Evolutionary conservation across 768 basidiomycete species (phyloP).

Genomic region (Amanita exitialis): DNA sequence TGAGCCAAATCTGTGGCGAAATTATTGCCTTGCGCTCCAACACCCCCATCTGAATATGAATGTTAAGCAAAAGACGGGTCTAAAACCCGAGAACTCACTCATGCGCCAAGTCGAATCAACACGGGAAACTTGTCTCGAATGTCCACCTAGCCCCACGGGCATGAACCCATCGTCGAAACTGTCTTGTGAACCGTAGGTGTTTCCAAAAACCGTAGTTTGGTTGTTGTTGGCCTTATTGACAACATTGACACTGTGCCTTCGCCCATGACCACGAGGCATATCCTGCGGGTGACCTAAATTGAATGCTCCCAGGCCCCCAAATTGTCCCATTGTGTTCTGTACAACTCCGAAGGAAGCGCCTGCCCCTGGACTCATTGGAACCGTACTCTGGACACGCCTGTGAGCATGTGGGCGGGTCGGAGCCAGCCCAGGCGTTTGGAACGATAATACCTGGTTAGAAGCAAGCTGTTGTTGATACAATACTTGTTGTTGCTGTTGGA

Average conservation of each 20-base stretch:
- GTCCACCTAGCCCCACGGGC: slow-evolving; percentile 49
- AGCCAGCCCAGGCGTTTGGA: slow-evolving; percentile 66
- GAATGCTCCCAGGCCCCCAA: slow-evolving; percentile 43
- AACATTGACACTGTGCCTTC: slow-evolving; percentile 88
- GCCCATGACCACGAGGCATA: slow-evolving; percentile 76
- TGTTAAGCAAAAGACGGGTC: slow-evolving; percentile 5
- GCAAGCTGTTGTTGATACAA: slow-evolving; percentile 87
- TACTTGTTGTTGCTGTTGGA: slow-evolving; percentile 86
- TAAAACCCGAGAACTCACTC: slow-evolving; percentile 39
- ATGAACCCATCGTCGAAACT: slow-evolving; percentile 75
- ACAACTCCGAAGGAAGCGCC: slow-evolving; percentile 33
- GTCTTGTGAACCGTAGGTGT: slow-evolving; percentile 43
- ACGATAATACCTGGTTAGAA: slow-evolving; percentile 75
- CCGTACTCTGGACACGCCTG: slow-evolving; percentile 80
- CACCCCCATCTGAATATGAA: slow-evolving; percentile 53
- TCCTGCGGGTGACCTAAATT: slow-evolving; percentile 49
- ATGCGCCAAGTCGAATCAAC: slow-evolving; percentile 85
- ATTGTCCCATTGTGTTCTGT: slow-evolving; percentile 60
- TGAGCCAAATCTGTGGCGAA: slow-evolving; percentile 85
- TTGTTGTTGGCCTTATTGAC: slow-evolving; percentile 59
- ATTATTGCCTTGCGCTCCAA: slow-evolving; percentile 55
- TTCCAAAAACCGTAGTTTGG: slow-evolving; percentile 40
- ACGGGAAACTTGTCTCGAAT: slow-evolving; percentile 67
- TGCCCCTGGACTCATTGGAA: slow-evolving; percentile 45
- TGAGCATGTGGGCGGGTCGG: slow-evolving; percentile 50